These are phyloP conservation scores for Plantago coronopus DNA, from an alignment of 305 asterid genomes.

Conservation along the genomic window DNA sequence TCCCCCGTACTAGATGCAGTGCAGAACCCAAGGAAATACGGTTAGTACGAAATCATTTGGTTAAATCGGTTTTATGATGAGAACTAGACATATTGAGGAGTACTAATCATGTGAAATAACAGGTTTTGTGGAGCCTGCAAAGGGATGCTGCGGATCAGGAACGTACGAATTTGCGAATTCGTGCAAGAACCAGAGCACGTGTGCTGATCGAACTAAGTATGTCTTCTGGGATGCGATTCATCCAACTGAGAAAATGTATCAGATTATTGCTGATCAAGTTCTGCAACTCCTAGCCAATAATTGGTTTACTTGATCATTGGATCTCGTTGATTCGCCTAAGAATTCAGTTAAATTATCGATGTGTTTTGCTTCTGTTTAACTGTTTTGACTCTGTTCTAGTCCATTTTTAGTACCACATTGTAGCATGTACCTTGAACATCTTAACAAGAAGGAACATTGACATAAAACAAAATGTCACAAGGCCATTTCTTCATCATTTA, in stretches of 20 bases:
- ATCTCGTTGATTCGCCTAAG: background rate
- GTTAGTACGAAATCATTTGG: slow-evolving; percentile 7
- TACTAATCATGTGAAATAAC: background rate
- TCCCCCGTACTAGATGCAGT: slow-evolving; percentile 24
- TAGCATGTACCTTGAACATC: too few relatives aligned
- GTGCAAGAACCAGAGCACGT: slow-evolving; percentile 36
- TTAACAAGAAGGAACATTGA: too few relatives aligned
- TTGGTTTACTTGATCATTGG: slow-evolving; percentile 6
- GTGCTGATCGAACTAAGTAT: slow-evolving; percentile 40
- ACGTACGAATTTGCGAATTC: slow-evolving; percentile 34
- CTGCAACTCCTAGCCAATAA: background rate
- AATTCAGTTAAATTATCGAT: background rate
- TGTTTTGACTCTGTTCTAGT: background rate
- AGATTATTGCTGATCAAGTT: slow-evolving; percentile 37
- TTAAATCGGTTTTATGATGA: background rate
- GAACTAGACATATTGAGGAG: background rate
- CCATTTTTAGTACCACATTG: too few relatives aligned
- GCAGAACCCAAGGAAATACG: slow-evolving; percentile 35
- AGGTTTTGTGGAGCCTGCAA: slow-evolving; percentile 43
- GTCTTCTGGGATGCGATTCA: slow-evolving; percentile 57
- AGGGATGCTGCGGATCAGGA: slow-evolving; percentile 55
- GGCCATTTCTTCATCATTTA: too few relatives aligned
- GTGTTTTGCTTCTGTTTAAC: background rate
- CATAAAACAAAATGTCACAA: too few relatives aligned
- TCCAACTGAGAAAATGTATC: slow-evolving; percentile 38